Percentiles rank a stretch among this genome's conserved stretches.
These are phyloP conservation scores for Wickerhamomyces sp. DNA, from an alignment of 1,139 yeast species.

Conservation along the genomic window DNA sequence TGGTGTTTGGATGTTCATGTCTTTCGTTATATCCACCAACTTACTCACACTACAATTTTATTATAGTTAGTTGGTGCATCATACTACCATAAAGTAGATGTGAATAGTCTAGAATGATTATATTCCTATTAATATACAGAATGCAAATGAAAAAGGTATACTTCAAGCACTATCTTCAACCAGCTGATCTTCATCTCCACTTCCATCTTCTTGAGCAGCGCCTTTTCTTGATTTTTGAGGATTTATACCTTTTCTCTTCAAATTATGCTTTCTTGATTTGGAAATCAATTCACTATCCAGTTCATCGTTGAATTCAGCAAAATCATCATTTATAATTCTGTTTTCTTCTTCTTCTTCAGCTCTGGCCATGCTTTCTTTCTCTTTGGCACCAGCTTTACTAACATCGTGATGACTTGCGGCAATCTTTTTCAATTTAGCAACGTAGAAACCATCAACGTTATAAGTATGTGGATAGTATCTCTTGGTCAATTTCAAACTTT, in stretches of 20 bases:
- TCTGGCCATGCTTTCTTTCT: constrained; percentile 76
- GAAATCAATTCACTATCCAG: constrained; percentile 76
- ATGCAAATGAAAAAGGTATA: too few relatives aligned
- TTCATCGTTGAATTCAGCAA: constrained; percentile 72
- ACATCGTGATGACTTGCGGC: constrained; percentile 82
- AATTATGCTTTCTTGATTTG: constrained; percentile 63
- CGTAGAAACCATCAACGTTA: constrained; percentile 97
- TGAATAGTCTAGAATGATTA: too few relatives aligned
- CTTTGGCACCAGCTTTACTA: constrained; percentile 84
- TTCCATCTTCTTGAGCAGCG: too few relatives aligned
- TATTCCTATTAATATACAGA: too few relatives aligned
- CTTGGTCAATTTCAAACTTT: constrained; percentile 73
- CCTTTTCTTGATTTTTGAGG: constrained; percentile 34
- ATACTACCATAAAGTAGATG: too few relatives aligned
- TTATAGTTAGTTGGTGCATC: too few relatives aligned
- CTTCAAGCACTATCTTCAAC: too few relatives aligned
- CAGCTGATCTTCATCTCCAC: too few relatives aligned
- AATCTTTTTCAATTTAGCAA: constrained; percentile 91
- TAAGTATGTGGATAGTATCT: constrained; percentile 98
- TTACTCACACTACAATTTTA: too few relatives aligned
- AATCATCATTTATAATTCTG: constrained; percentile 75
- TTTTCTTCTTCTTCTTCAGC: constrained; percentile 66
- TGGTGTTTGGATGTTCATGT: too few relatives aligned
- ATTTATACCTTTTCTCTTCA: constrained; percentile 79
- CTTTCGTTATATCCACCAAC: too few relatives aligned